Evolutionary conservation across 805 yeast species (phyloP).

Genomic region (Hanseniaspora osmophila): DNA sequence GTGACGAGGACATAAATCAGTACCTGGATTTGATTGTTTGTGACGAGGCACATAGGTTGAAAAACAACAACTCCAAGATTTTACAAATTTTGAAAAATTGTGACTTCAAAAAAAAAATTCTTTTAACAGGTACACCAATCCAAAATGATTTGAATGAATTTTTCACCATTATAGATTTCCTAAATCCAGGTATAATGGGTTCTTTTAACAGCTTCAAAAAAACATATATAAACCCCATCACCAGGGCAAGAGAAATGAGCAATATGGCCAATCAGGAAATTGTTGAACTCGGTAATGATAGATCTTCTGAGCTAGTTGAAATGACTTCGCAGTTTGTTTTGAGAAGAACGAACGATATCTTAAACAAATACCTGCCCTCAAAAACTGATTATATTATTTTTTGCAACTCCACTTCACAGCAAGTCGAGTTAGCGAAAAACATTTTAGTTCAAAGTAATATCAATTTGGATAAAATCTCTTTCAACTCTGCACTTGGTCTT

Average conservation of each 20-base stretch:
- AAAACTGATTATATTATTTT: conserved; percentile 66
- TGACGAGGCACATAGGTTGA: conserved; percentile 91
- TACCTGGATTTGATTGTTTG: conserved; percentile 70
- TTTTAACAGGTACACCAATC: conserved; percentile 83
- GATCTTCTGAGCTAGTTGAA: conserved; percentile 47
- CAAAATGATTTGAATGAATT: conserved; percentile 85
- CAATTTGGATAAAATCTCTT: conserved; percentile 17
- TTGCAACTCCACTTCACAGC: conserved; percentile 59
- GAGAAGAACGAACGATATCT: conserved; percentile 51
- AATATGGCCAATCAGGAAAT: conserved; percentile 37
- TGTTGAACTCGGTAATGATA: conserved; percentile 42
- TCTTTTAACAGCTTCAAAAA: conserved; percentile 42
- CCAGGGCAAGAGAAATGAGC: conserved; percentile 50
- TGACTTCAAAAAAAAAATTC: conserved; percentile 39
- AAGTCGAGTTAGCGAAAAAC: conserved; percentile 39
- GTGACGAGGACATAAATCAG: conserved; percentile 22
- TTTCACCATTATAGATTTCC: conserved; percentile 63
- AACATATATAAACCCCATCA: conserved; percentile 55
- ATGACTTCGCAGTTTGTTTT: conserved; percentile 55
- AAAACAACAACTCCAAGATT: conserved; percentile 58
- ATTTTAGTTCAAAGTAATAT: conserved; percentile 24
- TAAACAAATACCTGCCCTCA: conserved; percentile 50
- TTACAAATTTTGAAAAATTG: conserved; percentile 46
- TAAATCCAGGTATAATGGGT: conserved; percentile 76
- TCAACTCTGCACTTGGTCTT: conserved; percentile 41